Percentiles rank a stretch among this genome's conserved stretches.
These are phyloP conservation scores for Rhizopogon vesiculosus DNA, from an alignment of 768 basidiomycete genomes.

Conservation along the genomic window DNA sequence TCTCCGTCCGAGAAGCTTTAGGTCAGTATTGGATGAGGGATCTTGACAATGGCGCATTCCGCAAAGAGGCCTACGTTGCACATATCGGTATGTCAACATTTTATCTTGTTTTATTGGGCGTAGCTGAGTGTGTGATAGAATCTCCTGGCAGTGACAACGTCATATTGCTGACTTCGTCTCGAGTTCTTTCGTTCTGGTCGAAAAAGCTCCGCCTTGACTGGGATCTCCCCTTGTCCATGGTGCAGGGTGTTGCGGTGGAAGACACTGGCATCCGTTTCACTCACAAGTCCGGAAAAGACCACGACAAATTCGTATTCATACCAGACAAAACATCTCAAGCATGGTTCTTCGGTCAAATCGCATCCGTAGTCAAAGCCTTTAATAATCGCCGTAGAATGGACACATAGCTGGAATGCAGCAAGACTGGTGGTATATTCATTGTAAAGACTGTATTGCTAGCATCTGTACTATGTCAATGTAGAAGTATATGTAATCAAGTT, in stretches of 20 bases:
- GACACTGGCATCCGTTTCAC: conserved; percentile 87
- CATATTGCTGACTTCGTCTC: conserved; percentile 71
- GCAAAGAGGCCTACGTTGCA: conserved; percentile 83
- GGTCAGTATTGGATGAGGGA: conserved; percentile 99
- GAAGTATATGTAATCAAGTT: conserved; percentile 20
- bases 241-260: conserved; percentile 86
- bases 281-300: conserved; percentile 70
- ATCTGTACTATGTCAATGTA: conserved; percentile 18
- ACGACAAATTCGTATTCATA: conserved; percentile 74
- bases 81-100: conserved; percentile 68
- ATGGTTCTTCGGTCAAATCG: conserved; percentile 80
- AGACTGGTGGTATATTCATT: conserved; percentile 5
- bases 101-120: conserved; percentile 1
- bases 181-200: conserved; percentile 81
- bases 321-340: conserved; percentile 68
- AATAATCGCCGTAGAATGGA: conserved; percentile 76
- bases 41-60: conserved; percentile 82
- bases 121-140: conserved; percentile 37
- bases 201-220: conserved; percentile 82
- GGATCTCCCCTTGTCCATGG: conserved; percentile 85
- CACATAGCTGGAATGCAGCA: conserved; percentile 15
- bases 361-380: conserved; percentile 70
- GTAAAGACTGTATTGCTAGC: conserved; percentile 17
- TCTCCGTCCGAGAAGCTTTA: conserved; percentile 82
- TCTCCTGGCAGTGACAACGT: conserved; percentile 77